These are phyloP conservation scores for Cystobasidium ongulense DNA, from an alignment of 768 basidiomycete genomes.

Conservation along the genomic window DNA sequence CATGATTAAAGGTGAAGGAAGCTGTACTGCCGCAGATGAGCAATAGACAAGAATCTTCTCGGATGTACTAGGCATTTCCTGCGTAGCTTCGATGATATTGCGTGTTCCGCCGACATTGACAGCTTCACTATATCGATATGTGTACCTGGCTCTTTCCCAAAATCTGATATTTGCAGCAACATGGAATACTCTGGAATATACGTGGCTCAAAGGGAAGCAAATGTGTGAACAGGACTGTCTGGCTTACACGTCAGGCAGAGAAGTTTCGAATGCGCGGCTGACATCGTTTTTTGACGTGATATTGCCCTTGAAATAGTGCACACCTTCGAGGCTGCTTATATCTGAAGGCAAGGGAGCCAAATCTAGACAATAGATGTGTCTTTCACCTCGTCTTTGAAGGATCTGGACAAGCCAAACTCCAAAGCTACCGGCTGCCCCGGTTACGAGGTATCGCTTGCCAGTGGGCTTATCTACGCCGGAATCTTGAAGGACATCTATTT, in stretches of 20 bases:
- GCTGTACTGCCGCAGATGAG: constrained; percentile 13
- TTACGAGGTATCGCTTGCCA: constrained; percentile 14
- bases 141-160: constrained; percentile 2
- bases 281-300: background rate
- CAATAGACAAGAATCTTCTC: constrained; percentile 24
- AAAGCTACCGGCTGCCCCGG: constrained; percentile 6
- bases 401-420: constrained; percentile 6
- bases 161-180: constrained; percentile 3
- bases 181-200: constrained; percentile 8
- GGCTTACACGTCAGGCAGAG: constrained; percentile 19
- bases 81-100: constrained; percentile 1
- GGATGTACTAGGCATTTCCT: background rate
- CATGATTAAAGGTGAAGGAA: background rate
- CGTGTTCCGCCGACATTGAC: constrained; percentile 5
- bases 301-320: background rate
- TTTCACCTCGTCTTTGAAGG: constrained; percentile 14
- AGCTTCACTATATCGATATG: background rate
- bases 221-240: background rate
- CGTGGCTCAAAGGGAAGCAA: background rate
- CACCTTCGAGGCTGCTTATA: background rate
- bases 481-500: constrained; percentile 8
- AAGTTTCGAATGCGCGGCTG: background rate
- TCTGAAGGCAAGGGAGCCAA: background rate
- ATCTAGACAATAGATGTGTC: constrained; percentile 9
- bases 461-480: background rate